Base-by-base conservation (phyloP, 2,329 filamentous ascomycete genomes). In the Paraphaeosphaeria sporulosa region DNA sequence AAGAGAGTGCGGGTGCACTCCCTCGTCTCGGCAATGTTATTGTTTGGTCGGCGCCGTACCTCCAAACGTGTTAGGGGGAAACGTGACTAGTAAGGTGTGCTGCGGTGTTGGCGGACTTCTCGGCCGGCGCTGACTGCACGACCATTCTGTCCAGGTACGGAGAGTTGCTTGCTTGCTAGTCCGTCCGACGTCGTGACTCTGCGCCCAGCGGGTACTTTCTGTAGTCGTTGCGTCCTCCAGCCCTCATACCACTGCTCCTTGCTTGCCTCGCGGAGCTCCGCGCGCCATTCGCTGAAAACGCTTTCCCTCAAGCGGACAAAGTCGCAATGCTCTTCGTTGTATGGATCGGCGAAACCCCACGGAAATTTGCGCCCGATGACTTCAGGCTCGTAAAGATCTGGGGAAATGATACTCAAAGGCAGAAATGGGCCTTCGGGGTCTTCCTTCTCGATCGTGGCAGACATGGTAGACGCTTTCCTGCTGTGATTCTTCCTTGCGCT, bases 301-400 rank as follows among this genome's bases (percentile, higher is more conserved):
- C 90, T 89, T 61, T 98, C 94, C 80, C 95, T 95, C 67, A 99
- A 85, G 63, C 90, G 90, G 58, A 91, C 84, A 77, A 97, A 99
- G 79, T 99, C 95, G 80, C 95, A 99, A 80, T 99, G 95, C 69
- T 91, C 87, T 32, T 89, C 85, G 71, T 98, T 90, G 82, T 95
- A 94, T 0, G 95, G 95, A 73, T 98, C 93, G 4, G 95, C 95
- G 69, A 97, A 96, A 7, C 95, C 95, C 95, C 95, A 99, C 0
- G 95, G 92, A 76, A 98, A 99, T 65, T 90, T 89, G 61, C 95
- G 91, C 48, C 95, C 95, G 61, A 96, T 81, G 17, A 91, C 83
- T 34, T 85, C 87, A 9, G 90, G 89, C 71, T 96, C 92, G 79
- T 98, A 96, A 44, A 92, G 86, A 76, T 99, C 95, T 0, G 95